phyloP scores from a whole-genome alignment of 176 grass and related monocot species.

The Aegilops umbellulata region DNA sequence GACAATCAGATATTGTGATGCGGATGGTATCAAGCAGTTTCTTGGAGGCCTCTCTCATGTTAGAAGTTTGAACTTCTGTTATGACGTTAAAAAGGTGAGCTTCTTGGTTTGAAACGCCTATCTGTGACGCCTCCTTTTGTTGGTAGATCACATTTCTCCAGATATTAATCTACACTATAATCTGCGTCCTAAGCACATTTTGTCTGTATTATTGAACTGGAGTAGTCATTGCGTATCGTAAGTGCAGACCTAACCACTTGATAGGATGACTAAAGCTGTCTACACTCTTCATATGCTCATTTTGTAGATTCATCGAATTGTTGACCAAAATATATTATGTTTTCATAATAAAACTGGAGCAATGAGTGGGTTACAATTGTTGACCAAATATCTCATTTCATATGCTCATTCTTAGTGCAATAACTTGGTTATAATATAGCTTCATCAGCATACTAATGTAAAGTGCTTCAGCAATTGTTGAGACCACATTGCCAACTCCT shows the following conservation, averaged over 20 bases:
- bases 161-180: background rate
- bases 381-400: background rate
- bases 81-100: background rate
- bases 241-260: background rate
- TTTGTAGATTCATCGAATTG: background rate
- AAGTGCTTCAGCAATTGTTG: background rate
- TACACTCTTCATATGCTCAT: background rate
- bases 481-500: background rate
- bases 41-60: slow-evolving; percentile 11
- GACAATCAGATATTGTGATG: background rate
- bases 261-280: background rate
- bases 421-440: background rate
- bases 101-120: background rate
- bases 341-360: background rate
- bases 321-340: background rate
- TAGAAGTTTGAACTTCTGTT: background rate
- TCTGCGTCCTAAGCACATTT: background rate
- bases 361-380: background rate
- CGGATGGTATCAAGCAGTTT: background rate
- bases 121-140: background rate
- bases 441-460: background rate
- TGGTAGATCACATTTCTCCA: background rate
- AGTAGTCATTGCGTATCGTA: too few relatives aligned
- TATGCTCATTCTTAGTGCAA: background rate
- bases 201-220: too few relatives aligned